Evolutionary conservation across 2,329 filamentous ascomycete species (phyloP).

Genomic region (Sporothrix pallida): DNA sequence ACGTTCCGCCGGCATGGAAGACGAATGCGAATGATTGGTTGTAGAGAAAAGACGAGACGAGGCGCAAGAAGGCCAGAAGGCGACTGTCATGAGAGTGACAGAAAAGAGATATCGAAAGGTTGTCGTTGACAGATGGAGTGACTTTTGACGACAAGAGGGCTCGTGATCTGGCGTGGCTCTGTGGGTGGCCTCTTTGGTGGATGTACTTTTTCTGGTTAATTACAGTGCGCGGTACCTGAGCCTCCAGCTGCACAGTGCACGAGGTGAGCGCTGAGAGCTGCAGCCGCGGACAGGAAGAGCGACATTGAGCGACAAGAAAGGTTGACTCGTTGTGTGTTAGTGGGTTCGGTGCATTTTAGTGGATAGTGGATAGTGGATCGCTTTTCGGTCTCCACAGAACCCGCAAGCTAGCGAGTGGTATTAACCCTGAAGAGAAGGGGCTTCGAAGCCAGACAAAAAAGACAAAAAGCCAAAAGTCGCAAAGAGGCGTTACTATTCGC

Average conservation of each 20-base stretch:
- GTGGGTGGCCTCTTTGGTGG: constrained; percentile 20
- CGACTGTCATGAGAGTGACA: neutral
- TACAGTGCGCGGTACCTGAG: neutral
- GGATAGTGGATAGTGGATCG: neutral
- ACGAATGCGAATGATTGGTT: neutral
- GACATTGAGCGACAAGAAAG: neutral
- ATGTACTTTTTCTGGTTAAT: too few relatives aligned
- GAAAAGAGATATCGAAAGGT: neutral
- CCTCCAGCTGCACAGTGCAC: constrained; percentile 26
- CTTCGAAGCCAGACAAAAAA: too few relatives aligned
- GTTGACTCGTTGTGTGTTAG: neutral
- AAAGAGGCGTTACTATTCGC: too few relatives aligned
- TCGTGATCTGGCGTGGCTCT: neutral
- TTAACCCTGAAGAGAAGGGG: neutral
- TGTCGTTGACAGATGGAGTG: neutral
- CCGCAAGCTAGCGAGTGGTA: neutral
- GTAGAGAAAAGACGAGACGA: constrained; percentile 7
- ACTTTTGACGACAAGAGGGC: neutral
- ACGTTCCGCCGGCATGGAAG: constrained; percentile 7
- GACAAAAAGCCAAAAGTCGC: too few relatives aligned
- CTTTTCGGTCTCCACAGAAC: constrained; percentile 9
- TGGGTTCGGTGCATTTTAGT: neutral
- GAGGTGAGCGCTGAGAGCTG: constrained; percentile 17
- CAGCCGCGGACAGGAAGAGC: neutral
- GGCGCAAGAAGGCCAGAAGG: constrained; percentile 1